Percentiles rank a stretch among this genome's conserved stretches.
phyloP scores from a whole-genome alignment of 345 rosid species.

The Syzygium oleosum region DNA sequence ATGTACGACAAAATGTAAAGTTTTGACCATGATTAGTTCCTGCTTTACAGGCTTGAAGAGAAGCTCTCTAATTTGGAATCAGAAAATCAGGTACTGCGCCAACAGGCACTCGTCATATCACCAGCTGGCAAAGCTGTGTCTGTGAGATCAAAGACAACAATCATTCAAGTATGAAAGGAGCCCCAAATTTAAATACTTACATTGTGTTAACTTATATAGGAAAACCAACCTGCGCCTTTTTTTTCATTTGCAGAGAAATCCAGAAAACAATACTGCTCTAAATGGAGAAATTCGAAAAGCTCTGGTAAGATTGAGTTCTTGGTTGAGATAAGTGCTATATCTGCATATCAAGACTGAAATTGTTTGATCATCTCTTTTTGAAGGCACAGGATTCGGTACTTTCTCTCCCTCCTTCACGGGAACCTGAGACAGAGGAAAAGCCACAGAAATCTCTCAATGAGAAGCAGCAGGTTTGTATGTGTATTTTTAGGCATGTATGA shows the following conservation, averaged over 20 bases:
- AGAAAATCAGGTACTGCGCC: slow-evolving; percentile 89
- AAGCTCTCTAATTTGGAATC: slow-evolving; percentile 81
- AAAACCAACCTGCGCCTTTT: neutral
- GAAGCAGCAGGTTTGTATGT: slow-evolving; percentile 70
- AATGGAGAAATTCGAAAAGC: slow-evolving; percentile 61
- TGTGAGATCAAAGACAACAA: slow-evolving; percentile 49
- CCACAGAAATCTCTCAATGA: slow-evolving; percentile 87
- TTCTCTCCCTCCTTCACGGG: slow-evolving; percentile 17
- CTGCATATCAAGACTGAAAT: neutral
- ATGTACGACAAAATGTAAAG: neutral
- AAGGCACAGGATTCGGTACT: slow-evolving; percentile 17
- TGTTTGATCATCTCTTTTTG: neutral
- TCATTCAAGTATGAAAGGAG: slow-evolving; percentile 43
- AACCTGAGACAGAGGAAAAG: slow-evolving; percentile 70
- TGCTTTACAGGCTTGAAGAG: slow-evolving; percentile 48
- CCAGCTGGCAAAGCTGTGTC: slow-evolving; percentile 61
- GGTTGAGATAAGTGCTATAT: neutral
- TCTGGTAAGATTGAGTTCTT: slow-evolving; percentile 22
- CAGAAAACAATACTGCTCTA: slow-evolving; percentile 44
- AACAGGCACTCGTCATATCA: slow-evolving; percentile 74
- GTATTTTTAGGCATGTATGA: neutral
- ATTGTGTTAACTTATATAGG: neutral
- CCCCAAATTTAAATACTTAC: neutral
- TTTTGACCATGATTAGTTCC: neutral
- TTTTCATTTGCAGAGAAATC: slow-evolving; percentile 60